Evolutionary conservation across 331 rosid genomes (phyloP), one percentile per base, ranked within the genome.

Genomic region (Dryas integrifolia): DNA sequence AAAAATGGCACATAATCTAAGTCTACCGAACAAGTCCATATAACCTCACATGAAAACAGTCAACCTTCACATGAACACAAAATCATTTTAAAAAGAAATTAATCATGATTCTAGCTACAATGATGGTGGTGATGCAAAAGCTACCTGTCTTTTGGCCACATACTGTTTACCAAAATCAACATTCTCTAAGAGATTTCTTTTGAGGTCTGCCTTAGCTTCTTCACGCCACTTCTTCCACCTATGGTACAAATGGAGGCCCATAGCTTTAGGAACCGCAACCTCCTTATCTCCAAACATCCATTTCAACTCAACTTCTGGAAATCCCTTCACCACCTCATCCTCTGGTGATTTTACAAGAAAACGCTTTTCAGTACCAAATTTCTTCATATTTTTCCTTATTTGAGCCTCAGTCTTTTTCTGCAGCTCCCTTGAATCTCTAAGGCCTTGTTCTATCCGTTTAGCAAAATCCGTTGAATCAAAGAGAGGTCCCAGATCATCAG

Each of bases 191-290:
- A 92, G 76, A 60, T 80, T 92, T 71, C 84, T 76, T 76, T 92
- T 92, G 38, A 92, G 78, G 76, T 86, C 88, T 70, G 89, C 85
- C 85, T 92, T 92, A 30, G 90, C 88, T 83, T 92, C 92, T 79
- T 89, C 90, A 11, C 93, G 96, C 97, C 96, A 92, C 79, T 89
- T 87, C 86, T 89, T 92, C 97, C 97, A 92, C 78, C 97, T 90
- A 84, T 89, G 96, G 81, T 81, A 92, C 83, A 92, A 81, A 78
- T 87, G 96, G 73, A 87, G 85, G 72, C 91, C 77, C 67, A 81
- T 69, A 84, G 97, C 96, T 73, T 87, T 92, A 63, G 97, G 97
- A 78, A 85, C 90, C 50, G 84, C 82, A 26, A 92, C 93, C 86
- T 89, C 93, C 85, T 92, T 92, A 58, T 87, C 81, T 70, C 97